Evolutionary conservation across 768 basidiomycete species (phyloP).

Genomic region (Suillus bovinus): DNA sequence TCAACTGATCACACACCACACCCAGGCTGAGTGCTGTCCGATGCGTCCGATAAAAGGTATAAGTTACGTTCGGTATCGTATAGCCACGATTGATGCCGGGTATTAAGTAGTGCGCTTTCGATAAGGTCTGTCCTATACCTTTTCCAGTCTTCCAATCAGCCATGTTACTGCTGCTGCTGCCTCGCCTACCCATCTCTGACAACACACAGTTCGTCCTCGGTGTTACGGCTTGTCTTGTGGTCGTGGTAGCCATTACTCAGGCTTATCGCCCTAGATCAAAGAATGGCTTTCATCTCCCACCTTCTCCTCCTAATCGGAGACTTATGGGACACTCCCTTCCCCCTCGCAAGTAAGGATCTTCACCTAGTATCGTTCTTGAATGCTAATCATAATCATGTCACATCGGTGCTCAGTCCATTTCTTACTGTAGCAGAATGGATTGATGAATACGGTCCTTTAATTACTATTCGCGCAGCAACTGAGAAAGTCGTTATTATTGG

Average conservation of each 20-base stretch:
- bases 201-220: not conserved
- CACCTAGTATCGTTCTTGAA: not conserved
- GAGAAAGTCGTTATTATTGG: not conserved
- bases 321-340: not conserved
- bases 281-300: too few species aligned
- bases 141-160: not conserved
- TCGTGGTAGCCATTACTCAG: not conserved
- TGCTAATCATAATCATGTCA: not conserved
- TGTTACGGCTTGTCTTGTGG: not conserved
- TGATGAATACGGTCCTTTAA: not conserved
- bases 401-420: not conserved
- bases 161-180: not conserved
- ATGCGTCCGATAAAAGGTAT: too few species aligned
- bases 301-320: not conserved
- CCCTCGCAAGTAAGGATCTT: not conserved
- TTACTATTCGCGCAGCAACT: not conserved
- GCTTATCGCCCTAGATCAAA: too few species aligned
- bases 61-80: too few species aligned
- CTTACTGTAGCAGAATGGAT: not conserved
- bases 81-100: too few species aligned
- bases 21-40: too few species aligned
- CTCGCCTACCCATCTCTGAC: not conserved
- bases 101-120: too few species aligned
- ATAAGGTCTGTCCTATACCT: not conserved
- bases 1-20: too few species aligned